phyloP scores from a whole-genome alignment of 129 eudicot genomes.

The Artemisia annua region DNA sequence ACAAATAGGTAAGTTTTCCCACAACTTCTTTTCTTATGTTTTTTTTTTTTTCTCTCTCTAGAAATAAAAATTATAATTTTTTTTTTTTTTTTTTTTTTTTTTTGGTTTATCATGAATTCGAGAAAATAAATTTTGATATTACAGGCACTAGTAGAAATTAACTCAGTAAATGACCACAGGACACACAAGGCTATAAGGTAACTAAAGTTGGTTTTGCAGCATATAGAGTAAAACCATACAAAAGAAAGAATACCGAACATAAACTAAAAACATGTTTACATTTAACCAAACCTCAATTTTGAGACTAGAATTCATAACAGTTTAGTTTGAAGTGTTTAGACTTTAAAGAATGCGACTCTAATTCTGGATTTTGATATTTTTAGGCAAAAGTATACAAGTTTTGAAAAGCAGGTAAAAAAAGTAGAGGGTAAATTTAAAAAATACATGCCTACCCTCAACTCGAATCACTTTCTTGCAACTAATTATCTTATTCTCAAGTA shows the following conservation, averaged over 20 bases:
- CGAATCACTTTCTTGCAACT: constrained; percentile 6
- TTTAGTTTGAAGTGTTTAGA: background rate
- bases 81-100: constrained; percentile 9
- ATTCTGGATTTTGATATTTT: background rate
- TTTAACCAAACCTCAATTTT: background rate
- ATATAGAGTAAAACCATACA: background rate
- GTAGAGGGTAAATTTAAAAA: background rate
- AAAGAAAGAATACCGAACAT: background rate
- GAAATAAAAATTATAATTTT: too few relatives aligned
- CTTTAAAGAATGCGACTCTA: background rate
- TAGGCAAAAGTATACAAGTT: background rate
- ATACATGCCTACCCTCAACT: background rate
- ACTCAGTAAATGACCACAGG: too few relatives aligned
- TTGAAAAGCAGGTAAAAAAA: background rate
- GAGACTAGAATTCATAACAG: background rate
- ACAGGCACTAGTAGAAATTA: too few relatives aligned
- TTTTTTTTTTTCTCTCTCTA: too few relatives aligned
- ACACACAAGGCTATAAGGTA: background rate
- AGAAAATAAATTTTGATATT: too few relatives aligned
- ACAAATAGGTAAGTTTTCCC: too few relatives aligned
- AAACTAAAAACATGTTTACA: background rate
- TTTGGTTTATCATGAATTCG: background rate
- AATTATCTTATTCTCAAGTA: background rate
- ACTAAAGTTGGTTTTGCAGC: background rate
- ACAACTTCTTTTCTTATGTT: too few relatives aligned